Evolutionary conservation across 1,139 yeast species (phyloP).

Genomic region (Arxiozyma telluris): DNA sequence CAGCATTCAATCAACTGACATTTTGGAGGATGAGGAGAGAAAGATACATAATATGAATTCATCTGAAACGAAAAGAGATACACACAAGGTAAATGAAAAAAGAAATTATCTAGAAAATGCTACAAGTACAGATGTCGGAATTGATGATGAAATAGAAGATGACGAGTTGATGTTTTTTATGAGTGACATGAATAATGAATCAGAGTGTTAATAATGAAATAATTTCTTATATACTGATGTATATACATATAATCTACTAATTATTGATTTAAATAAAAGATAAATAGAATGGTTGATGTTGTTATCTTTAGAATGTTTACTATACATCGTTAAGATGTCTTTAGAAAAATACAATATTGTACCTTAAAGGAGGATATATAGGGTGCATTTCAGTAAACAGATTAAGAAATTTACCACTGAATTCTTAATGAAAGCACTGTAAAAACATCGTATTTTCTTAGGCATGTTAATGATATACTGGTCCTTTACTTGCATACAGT

Average conservation of each 20-base stretch:
- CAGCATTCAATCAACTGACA: constrained; percentile 27
- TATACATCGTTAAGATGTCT: neutral
- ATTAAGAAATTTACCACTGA: too few relatives aligned
- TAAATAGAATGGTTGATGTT: neutral
- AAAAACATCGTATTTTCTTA: too few relatives aligned
- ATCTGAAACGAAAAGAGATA: neutral
- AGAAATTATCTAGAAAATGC: neutral
- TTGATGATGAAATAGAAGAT: constrained; percentile 47
- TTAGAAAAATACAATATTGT: too few relatives aligned
- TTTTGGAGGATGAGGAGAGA: constrained; percentile 10
- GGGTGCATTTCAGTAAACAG: too few relatives aligned
- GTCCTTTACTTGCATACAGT: too few relatives aligned
- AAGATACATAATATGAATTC: constrained; percentile 4
- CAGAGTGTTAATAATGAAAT: neutral
- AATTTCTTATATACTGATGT: neutral
- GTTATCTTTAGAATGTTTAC: neutral
- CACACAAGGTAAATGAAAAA: constrained; percentile 4
- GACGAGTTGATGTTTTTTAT: constrained; percentile 79
- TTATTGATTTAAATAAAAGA: too few relatives aligned
- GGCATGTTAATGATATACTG: too few relatives aligned
- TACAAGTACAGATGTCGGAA: neutral
- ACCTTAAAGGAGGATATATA: too few relatives aligned
- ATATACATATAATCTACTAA: neutral
- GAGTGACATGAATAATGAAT: constrained; percentile 67
- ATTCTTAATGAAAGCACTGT: too few relatives aligned